Evolutionary conservation across 176 grass and related monocot species (phyloP).

Genomic region (Ananas comosus): DNA sequence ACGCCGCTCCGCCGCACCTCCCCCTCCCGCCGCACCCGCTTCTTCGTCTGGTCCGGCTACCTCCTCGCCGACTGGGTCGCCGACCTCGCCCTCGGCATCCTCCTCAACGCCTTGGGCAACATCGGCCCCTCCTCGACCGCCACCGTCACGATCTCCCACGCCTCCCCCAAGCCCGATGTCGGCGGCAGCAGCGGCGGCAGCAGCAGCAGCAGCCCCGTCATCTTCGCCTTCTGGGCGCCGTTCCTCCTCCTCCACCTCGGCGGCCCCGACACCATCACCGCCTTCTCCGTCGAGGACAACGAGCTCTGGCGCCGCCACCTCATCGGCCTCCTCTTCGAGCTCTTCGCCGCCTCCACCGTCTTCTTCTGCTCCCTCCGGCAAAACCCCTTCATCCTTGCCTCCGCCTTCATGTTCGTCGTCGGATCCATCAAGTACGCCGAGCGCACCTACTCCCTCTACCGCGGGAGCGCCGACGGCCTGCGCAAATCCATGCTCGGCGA

Average conservation of each 20-base stretch:
- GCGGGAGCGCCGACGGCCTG: constrained; percentile 47
- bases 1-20: too few relatives aligned
- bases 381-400: constrained; percentile 8
- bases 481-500: constrained; percentile 8
- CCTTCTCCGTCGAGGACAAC: too few relatives aligned
- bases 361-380: background rate
- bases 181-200: too few relatives aligned
- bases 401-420: constrained; percentile 38
- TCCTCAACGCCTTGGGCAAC: constrained; percentile 22
- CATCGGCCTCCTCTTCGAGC: too few relatives aligned
- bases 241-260: too few relatives aligned
- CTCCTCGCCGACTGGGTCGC: constrained; percentile 39
- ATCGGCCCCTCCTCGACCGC: background rate
- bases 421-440: constrained; percentile 45
- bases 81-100: constrained; percentile 33
- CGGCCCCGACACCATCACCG: too few relatives aligned
- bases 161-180: too few relatives aligned
- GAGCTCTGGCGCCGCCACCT: too few relatives aligned
- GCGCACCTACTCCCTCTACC: constrained; percentile 41
- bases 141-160: too few relatives aligned
- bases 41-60: constrained; percentile 36
- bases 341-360: too few relatives aligned
- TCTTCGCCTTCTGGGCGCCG: too few relatives aligned
- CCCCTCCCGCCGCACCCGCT: constrained; percentile 12
- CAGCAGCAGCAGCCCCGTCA: too few relatives aligned